Evolutionary conservation across 164 flowering plant species (phyloP), one percentile per base, ranked within the genome.

Genomic region (Stephania cephalantha): DNA sequence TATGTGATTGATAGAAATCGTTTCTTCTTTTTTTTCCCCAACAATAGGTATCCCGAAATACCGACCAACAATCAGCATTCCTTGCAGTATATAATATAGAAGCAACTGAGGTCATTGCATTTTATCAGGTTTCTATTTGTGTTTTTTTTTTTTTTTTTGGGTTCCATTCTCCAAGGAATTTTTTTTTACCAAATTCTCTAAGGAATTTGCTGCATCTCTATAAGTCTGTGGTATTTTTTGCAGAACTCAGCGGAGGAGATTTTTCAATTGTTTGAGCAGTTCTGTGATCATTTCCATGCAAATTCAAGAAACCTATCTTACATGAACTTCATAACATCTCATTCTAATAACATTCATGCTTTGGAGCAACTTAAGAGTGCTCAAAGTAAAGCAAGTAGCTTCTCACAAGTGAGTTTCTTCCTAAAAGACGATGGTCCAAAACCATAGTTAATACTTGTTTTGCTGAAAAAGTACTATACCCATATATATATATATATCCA

Each of bases 31-130:
- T 52, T 6, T 44, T 69, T 64, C 7, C 69, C 68, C 79, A 73
- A 55, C 65, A 80, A 72, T 86, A 94, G 98, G 89, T 92, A 63
- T 87, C 90, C n/a, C 86, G 98, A 82, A 92, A 81, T 81, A 81
- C 90, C 70, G 98, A 96, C 80, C 87, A 85, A 5, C 90, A 88
- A 82, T 88, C 90, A 72, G 91, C 99, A 52, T 96, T 96, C 79
- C 89, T 94, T 83, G 94, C 92, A 80, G 93, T 96, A 73, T 96
- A 96, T 83, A 89, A 94, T 85, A 96, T 96, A 97, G 98, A 94
- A 83, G 86, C 95, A 22, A 93, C 98, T 75, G 97, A 94, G 75
- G 84, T 96, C 72, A 83, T 92, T 78, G 90, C 99, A 71, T 93
- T 94, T 83, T 90, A 91, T 86, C 95, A 91, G 97, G 99, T 91